These are phyloP conservation scores for Irpex lacteus DNA, from an alignment of 1,284 basidiomycete species.

Conservation along the genomic window DNA sequence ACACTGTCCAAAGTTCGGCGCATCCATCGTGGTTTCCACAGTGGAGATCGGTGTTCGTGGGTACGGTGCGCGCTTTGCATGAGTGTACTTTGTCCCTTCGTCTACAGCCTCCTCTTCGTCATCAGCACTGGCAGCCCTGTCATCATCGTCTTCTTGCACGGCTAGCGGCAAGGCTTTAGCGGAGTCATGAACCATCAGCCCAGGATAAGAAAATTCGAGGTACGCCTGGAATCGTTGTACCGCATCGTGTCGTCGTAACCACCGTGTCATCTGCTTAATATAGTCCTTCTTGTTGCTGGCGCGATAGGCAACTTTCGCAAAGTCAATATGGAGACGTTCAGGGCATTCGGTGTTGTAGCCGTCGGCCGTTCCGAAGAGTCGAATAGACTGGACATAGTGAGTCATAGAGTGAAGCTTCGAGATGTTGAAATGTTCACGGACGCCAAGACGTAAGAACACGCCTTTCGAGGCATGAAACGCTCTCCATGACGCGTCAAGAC, in stretches of 20 bases:
- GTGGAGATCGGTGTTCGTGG: background rate
- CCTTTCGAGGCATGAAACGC: slow-evolving; percentile 32
- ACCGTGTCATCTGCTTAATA: slow-evolving; percentile 33
- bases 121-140: background rate
- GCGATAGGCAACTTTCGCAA: slow-evolving; percentile 29
- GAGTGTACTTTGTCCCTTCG: background rate
- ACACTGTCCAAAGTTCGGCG: background rate
- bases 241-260: slow-evolving; percentile 30
- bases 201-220: slow-evolving; percentile 12
- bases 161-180: background rate
- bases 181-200: background rate
- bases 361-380: slow-evolving; percentile 22
- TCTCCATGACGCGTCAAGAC: slow-evolving; percentile 19
- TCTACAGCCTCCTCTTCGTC: background rate
- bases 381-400: slow-evolving; percentile 25
- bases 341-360: slow-evolving; percentile 28
- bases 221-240: slow-evolving; percentile 20
- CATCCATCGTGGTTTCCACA: background rate
- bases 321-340: slow-evolving; percentile 31
- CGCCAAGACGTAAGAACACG: slow-evolving; percentile 25
- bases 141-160: slow-evolving; percentile 4
- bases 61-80: slow-evolving; percentile 5
- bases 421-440: slow-evolving; percentile 26
- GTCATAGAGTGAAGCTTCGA: slow-evolving; percentile 29
- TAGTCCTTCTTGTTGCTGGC: slow-evolving; percentile 33